Evolutionary conservation across 768 basidiomycete species (phyloP).

Genomic region (Suillus variegatus): DNA sequence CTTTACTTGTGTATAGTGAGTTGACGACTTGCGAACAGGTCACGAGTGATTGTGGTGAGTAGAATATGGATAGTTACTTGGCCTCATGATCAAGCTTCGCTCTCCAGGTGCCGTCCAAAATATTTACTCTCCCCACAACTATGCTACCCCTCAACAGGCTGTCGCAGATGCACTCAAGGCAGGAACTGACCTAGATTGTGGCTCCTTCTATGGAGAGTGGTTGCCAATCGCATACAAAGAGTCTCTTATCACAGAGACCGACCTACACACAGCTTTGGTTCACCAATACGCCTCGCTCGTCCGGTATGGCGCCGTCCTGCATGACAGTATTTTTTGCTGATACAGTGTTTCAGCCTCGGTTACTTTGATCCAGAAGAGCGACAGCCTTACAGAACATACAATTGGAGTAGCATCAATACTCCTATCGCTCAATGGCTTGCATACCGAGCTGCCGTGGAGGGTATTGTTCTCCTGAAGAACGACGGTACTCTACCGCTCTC

Average conservation of each 20-base stretch:
- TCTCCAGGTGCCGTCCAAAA: conserved; percentile 32
- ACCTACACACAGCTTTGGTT: conserved; percentile 44
- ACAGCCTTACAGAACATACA: conserved; percentile 54
- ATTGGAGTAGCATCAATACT: conserved; percentile 50
- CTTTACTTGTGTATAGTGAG: background rate
- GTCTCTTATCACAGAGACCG: conserved; percentile 44
- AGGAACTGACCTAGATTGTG: conserved; percentile 59
- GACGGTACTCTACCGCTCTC: conserved; percentile 58
- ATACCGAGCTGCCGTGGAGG: conserved; percentile 51
- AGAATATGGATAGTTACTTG: too few relatives aligned
- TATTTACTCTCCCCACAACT: conserved; percentile 51
- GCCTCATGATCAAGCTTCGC: background rate
- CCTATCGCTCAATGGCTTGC: conserved; percentile 49
- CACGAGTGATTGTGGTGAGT: conserved; percentile 57
- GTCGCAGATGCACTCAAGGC: conserved; percentile 52
- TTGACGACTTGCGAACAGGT: conserved; percentile 7
- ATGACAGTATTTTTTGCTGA: background rate
- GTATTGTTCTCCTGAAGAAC: conserved; percentile 65
- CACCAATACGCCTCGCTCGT: conserved; percentile 56
- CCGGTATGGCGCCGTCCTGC: conserved; percentile 36
- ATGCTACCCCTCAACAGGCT: conserved; percentile 44
- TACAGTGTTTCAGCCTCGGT: conserved; percentile 42
- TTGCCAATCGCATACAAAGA: conserved; percentile 51
- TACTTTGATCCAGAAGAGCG: conserved; percentile 53
- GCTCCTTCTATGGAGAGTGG: conserved; percentile 44